Evolutionary conservation across 2,329 filamentous ascomycete species (phyloP), one percentile per base, ranked within the genome.

Genomic region (Talaromyces sp.): DNA sequence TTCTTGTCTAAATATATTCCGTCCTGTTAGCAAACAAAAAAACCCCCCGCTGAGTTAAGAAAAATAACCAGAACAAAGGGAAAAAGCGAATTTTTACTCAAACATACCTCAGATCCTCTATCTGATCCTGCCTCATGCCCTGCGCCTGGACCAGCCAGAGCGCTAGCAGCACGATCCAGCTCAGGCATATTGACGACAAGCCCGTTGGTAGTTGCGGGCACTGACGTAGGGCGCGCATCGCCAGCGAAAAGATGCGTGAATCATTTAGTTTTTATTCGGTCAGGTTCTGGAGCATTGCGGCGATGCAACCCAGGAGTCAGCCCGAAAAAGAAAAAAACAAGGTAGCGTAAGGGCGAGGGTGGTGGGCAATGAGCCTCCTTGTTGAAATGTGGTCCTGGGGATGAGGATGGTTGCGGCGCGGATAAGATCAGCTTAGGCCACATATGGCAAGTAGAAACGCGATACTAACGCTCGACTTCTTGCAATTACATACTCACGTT

Each of bases 211-310:
- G 73, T 64, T 68, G 70, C 64, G 64, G 70, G 67, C 68, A 70
- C 68, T 71, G 69, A 69, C 74, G 76, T 75, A 70, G 72, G 71
- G 71, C 71, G 70, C 70, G 72, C 75, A 77, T 77, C 70, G 73
- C 72, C 67, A 65, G 64, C 66, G 66, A 62, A n/a, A 38, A 14
- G 53, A 59, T 56, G 51, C 51, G 60, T 53, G 49, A 56, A 62
- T 62, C 60, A 62, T 62, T 24, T 29, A 26, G 38, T 31, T 56
- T 43, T 21, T 46, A 46, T 21, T 46, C 5, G 19, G 21, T 11
- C 43, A 46, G 50, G 32, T 19, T 21, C 26, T 38, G 31, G 51
- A 54, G 50, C 19, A 31, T 27, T 49, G 24, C 46, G 26, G 13
- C 14, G 27, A 52, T 19, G 21, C 19, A 24, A 24, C 19, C 19